These are phyloP conservation scores for Puccinia polysora DNA, from an alignment of 1,284 basidiomycete species.

Conservation along the genomic window DNA sequence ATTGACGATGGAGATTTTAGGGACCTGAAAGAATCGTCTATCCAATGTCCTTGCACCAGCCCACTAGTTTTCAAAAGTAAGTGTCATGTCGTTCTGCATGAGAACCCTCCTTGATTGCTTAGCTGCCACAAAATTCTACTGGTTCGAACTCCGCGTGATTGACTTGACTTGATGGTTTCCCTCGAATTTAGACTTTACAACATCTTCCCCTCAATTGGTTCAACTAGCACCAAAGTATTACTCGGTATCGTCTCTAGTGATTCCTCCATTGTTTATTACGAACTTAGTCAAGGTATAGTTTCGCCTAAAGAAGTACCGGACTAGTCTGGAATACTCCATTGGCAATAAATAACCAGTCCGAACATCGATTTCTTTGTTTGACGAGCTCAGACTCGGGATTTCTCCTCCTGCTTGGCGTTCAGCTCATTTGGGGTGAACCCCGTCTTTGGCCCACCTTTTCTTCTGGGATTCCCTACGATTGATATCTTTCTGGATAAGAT, in stretches of 20 bases:
- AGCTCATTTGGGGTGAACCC: too few relatives aligned
- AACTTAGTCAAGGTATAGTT: conserved; percentile 47
- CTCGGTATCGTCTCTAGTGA: conserved; percentile 47
- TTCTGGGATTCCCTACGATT: too few relatives aligned
- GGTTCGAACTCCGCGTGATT: conserved; percentile 23
- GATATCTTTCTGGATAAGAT: too few relatives aligned
- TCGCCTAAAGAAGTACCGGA: conserved; percentile 49
- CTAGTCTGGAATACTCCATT: conserved; percentile 11
- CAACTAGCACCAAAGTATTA: conserved; percentile 7
- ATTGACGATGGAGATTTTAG: neutral
- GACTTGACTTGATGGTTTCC: neutral
- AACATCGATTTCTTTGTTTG: too few relatives aligned
- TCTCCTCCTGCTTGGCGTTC: too few relatives aligned
- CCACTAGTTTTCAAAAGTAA: conserved; percentile 24
- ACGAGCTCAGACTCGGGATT: too few relatives aligned
- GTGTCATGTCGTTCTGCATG: neutral
- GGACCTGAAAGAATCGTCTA: neutral
- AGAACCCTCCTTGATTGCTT: neutral
- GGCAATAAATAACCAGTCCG: too few relatives aligned
- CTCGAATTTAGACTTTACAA: conserved; percentile 1
- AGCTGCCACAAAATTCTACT: conserved; percentile 30
- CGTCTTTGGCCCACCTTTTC: too few relatives aligned
- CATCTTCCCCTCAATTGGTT: neutral
- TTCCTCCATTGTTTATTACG: conserved; percentile 48
- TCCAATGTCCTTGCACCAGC: conserved; percentile 19